Evolutionary conservation across 2,329 filamentous ascomycete species (phyloP).

Genomic region (Pseudocercospora pini-densiflorae): DNA sequence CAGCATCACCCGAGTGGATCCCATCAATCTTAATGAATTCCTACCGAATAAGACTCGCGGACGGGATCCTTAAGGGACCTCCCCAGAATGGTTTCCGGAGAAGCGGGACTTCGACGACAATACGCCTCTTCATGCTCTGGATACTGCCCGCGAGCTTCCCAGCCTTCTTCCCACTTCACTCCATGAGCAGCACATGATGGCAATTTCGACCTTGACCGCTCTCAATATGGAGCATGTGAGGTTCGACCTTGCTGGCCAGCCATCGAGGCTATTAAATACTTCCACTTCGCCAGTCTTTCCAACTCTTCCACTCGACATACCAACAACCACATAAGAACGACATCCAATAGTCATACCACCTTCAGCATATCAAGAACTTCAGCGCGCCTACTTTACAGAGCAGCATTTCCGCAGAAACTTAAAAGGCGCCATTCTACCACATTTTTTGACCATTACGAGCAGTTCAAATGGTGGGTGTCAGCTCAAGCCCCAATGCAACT

Average conservation of each 20-base stretch:
- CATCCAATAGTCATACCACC: not conserved
- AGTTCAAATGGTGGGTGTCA: not conserved
- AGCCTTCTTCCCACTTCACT: not conserved
- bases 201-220: not conserved
- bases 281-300: not conserved
- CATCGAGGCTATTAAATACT: not conserved
- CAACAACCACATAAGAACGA: not conserved
- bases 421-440: not conserved
- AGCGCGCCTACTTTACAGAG: not conserved
- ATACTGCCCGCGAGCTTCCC: not conserved
- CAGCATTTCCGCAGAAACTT: not conserved
- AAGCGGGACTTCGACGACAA: not conserved
- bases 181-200: conserved; percentile 7
- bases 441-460: not conserved
- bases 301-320: conserved; percentile 6
- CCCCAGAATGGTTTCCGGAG: not conserved
- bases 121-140: not conserved
- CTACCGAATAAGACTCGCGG: not conserved
- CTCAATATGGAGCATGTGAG: conserved; percentile 2
- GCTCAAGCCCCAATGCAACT: not conserved
- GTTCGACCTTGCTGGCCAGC: not conserved
- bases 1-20: not conserved
- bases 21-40: not conserved
- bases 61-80: not conserved
- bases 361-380: not conserved